phyloP scores from a whole-genome alignment of 768 basidiomycete genomes.

The Pleurotus eryngii region DNA sequence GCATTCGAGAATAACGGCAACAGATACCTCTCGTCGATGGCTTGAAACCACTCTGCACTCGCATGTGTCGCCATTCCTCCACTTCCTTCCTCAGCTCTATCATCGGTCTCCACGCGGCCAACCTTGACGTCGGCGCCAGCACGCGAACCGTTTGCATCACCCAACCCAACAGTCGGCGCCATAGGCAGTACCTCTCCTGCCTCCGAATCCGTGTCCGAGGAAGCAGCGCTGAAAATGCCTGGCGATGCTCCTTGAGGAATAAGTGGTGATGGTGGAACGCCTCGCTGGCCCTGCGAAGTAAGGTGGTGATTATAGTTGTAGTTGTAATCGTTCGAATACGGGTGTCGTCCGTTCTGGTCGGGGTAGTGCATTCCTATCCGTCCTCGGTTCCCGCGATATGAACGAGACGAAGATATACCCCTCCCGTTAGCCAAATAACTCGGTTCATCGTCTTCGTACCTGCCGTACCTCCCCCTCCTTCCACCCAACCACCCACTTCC shows the following conservation, averaged over 20 bases:
- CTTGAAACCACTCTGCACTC: slow-evolving; percentile 82
- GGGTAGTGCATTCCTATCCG: slow-evolving; percentile 59
- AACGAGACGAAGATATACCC: slow-evolving; percentile 19
- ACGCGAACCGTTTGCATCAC: slow-evolving; percentile 16
- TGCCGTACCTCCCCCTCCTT: slow-evolving; percentile 34
- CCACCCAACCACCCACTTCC: slow-evolving; percentile 30
- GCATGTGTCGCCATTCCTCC: slow-evolving; percentile 48
- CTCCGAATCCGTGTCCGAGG: slow-evolving; percentile 76
- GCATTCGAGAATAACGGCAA: slow-evolving; percentile 92
- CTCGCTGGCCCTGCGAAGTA: background rate
- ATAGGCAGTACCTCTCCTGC: slow-evolving; percentile 74
- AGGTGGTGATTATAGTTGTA: slow-evolving; percentile 58
- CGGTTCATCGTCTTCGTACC: slow-evolving; percentile 42
- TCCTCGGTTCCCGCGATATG: slow-evolving; percentile 23
- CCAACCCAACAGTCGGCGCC: slow-evolving; percentile 44
- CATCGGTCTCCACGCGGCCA: background rate
- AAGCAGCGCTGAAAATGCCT: slow-evolving; percentile 62
- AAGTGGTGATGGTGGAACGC: slow-evolving; percentile 17
- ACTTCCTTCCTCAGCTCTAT: slow-evolving; percentile 11
- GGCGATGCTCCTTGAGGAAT: slow-evolving; percentile 19
- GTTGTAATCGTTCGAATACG: background rate
- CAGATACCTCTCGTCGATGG: slow-evolving; percentile 91
- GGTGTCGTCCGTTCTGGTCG: slow-evolving; percentile 22
- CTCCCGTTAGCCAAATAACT: slow-evolving; percentile 29
- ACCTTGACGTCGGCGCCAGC: slow-evolving; percentile 12